Conservation (phyloP, 2,329 filamentous ascomycete species). For the Monascus ruber region DNA sequence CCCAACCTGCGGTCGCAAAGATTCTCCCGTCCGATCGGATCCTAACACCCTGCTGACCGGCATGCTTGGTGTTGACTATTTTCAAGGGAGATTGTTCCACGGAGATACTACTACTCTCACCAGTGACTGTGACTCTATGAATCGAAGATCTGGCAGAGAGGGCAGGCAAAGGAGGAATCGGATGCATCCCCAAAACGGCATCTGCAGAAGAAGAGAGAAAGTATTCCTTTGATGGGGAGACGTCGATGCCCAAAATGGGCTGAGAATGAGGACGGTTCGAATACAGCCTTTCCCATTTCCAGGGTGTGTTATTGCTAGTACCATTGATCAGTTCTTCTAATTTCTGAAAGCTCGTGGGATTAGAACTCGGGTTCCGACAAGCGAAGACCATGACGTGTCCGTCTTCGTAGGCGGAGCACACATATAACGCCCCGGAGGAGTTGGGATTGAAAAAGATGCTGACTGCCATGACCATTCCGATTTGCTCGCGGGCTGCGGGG, state of each 20-base stretch:
- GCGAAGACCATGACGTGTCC: conserved; percentile 60
- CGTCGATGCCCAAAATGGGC: conserved; percentile 64
- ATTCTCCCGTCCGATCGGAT: conserved; percentile 72
- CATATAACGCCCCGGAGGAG: conserved; percentile 39
- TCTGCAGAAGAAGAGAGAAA: conserved; percentile 80
- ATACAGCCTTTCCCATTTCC: conserved; percentile 49
- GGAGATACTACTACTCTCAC: background rate
- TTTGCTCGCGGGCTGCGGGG: conserved; percentile 32
- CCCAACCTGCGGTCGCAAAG: conserved; percentile 89
- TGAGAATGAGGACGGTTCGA: conserved; percentile 59
- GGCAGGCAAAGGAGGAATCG: conserved; percentile 37
- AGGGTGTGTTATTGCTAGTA: conserved; percentile 11
- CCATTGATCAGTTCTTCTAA: conserved; percentile 17
- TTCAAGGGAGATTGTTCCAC: conserved; percentile 42
- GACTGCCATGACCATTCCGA: conserved; percentile 78
- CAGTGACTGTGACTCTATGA: too few species aligned
- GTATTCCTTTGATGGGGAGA: conserved; percentile 38
- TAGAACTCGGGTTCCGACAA: conserved; percentile 22
- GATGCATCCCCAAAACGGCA: conserved; percentile 64
- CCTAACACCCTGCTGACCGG: conserved; percentile 72
- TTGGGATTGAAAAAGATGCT: conserved; percentile 44
- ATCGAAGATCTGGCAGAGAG: conserved; percentile 2
- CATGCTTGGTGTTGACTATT: conserved; percentile 65
- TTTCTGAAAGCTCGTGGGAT: conserved; percentile 16
- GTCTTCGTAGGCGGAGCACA: conserved; percentile 76